phyloP scores from a whole-genome alignment of 2,329 filamentous ascomycete species.

The Elsinoe perseae region DNA sequence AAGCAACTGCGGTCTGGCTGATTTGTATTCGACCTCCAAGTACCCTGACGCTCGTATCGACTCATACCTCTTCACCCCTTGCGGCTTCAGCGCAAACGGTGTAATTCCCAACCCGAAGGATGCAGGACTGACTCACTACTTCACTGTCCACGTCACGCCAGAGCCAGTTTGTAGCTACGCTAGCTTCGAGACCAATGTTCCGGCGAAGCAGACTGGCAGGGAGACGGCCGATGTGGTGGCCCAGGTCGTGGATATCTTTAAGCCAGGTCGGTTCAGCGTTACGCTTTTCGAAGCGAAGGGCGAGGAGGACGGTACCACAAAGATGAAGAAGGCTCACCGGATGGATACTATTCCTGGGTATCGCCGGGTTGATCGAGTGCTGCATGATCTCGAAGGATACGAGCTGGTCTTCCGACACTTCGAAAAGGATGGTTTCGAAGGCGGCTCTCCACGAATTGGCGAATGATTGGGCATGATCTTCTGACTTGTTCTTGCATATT shows the following conservation, averaged over 20 bases:
- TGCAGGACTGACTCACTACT: slow-evolving; percentile 63
- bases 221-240: slow-evolving; percentile 86
- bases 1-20: slow-evolving; percentile 77
- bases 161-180: slow-evolving; percentile 96
- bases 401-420: slow-evolving; percentile 96
- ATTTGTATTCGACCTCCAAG: slow-evolving; percentile 76
- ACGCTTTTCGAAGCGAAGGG: slow-evolving; percentile 90
- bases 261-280: slow-evolving; percentile 93
- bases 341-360: slow-evolving; percentile 83
- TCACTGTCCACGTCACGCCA: slow-evolving; percentile 95
- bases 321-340: slow-evolving; percentile 39
- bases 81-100: slow-evolving; percentile 94
- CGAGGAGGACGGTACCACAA: slow-evolving; percentile 32
- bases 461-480: slow-evolving; percentile 31
- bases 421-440: slow-evolving; percentile 75
- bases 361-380: slow-evolving; percentile 81
- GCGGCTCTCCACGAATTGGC: slow-evolving; percentile 55
- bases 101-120: slow-evolving; percentile 70
- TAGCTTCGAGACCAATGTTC: slow-evolving; percentile 97
- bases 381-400: slow-evolving; percentile 96
- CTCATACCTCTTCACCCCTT: slow-evolving; percentile 92
- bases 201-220: slow-evolving; percentile 75
- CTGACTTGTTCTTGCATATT: neutral
- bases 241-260: slow-evolving; percentile 92
- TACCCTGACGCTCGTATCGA: slow-evolving; percentile 93